These are phyloP conservation scores for Globisporangium radiosum DNA, from an alignment of 352 stramenopile species.

Conservation along the genomic window DNA sequence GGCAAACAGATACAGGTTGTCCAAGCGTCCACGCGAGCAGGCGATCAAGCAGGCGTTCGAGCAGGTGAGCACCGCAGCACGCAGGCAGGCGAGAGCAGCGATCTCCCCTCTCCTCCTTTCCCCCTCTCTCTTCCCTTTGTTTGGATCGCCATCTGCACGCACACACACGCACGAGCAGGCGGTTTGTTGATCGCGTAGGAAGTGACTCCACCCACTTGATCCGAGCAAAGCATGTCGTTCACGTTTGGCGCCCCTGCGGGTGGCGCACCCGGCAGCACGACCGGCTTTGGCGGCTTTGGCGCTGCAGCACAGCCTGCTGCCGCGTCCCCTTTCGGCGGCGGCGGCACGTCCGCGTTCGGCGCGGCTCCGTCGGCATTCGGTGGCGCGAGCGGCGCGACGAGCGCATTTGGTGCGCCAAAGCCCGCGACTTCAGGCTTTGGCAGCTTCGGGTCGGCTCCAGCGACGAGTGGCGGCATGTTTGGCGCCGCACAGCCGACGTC, in stretches of 20 bases:
- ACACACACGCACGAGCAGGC: no score
- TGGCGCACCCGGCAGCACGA: constrained; percentile 24
- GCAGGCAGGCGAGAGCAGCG: no score
- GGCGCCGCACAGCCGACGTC: constrained; percentile 21
- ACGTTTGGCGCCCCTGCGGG: constrained; percentile 35
- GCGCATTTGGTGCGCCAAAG: constrained; percentile 30
- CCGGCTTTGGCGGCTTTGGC: constrained; percentile 43
- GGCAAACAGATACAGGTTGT: no score
- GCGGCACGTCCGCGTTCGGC: constrained; percentile 20
- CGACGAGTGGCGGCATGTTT: constrained; percentile 20
- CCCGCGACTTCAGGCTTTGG: constrained; percentile 28
- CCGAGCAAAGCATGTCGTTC: constrained; percentile 32
- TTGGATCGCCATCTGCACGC: no score
- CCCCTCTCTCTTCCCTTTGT: no score
- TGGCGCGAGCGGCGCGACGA: constrained; percentile 14
- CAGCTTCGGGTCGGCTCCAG: constrained; percentile 30
- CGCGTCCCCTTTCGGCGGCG: constrained; percentile 45
- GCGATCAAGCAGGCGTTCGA: no score
- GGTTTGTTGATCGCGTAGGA: no score
- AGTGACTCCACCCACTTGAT: no score
- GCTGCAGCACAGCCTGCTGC: constrained; percentile 21
- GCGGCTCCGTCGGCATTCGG: constrained; percentile 40
- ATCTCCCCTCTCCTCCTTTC: no score
- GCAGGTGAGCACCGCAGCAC: no score
- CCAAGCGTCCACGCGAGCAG: no score